Base-by-base conservation (phyloP, 2,329 filamentous ascomycete genomes). In the Calonectria leucothoes region DNA sequence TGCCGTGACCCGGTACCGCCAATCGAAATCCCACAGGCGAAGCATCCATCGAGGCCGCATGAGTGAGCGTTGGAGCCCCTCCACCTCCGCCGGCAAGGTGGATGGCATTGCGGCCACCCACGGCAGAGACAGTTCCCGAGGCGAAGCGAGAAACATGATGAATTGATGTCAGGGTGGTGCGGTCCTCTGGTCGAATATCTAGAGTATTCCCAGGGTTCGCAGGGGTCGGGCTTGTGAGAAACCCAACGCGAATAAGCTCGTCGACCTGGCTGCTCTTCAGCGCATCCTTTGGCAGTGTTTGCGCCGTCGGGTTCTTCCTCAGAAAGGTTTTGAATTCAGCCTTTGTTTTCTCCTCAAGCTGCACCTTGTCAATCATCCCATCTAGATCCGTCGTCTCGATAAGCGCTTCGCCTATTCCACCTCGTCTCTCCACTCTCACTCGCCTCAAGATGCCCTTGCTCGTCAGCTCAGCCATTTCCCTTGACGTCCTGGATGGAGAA, bases 91-190 rank as follows among this genome's bases (percentile, higher is more conserved):
- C 93, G 3, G 89, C 90, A 63, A 88, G 88, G 80, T 93, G 90
- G 6, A 94, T 85, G 3, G 91, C 93, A 25, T 90, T 90, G n/a
- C 87, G 84, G 6, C 93, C 93, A 1, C 94, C 94, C 0, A 95
- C 91, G 1, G 94, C 93, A 8, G 88, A 92, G 2, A 93, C 79
- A 3, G 92, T 92, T 17, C 94, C 94, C 0, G 94, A 93, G 6
- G 93, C 91, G 27, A 93, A 92, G 74, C 86, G 88, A 2, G 92
- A 91, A 27, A 94, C 90, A 31, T 87, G 89, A 45, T 92, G 89
- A 12, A 95, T 86, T 4, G 91, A 92, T 29, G 90, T 88, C 45
- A 93, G 84, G 12, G 89, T 90, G 20, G 88, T 88, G 75, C 87
- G 86, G 69, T 89, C 88, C 67, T 90, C 89, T 0, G 89, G 89